These are phyloP conservation scores for Trichaptum fuscoviolaceum DNA, from an alignment of 768 basidiomycete genomes.

Conservation along the genomic window DNA sequence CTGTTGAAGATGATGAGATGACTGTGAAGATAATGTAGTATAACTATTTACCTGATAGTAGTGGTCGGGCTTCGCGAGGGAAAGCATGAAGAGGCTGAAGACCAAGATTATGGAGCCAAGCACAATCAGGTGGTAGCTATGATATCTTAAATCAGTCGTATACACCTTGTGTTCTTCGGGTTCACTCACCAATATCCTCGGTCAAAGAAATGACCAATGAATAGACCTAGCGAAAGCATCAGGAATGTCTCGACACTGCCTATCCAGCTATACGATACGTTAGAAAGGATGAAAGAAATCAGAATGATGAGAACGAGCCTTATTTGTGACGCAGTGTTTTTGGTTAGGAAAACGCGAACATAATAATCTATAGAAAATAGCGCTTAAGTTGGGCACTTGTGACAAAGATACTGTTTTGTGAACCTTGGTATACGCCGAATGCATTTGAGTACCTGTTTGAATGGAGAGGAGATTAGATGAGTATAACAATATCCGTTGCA, in stretches of 20 bases:
- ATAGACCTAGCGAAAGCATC: conserved; percentile 23
- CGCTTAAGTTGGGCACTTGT: neutral
- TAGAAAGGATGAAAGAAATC: neutral
- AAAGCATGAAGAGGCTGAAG: conserved; percentile 33
- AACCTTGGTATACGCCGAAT: conserved; percentile 30
- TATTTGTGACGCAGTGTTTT: conserved; percentile 21
- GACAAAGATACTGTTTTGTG: conserved; percentile 1
- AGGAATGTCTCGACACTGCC: conserved; percentile 28
- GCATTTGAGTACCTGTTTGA: conserved; percentile 22
- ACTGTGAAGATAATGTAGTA: conserved; percentile 6
- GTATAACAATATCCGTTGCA: conserved; percentile 9
- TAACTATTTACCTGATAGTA: conserved; percentile 27
- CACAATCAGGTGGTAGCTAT: conserved; percentile 20
- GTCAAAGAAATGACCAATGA: conserved; percentile 28
- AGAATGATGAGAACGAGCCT: conserved; percentile 10
- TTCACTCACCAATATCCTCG: conserved; percentile 24
- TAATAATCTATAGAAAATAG: conserved; percentile 17
- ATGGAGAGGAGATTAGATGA: neutral
- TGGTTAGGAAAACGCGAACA: conserved; percentile 24
- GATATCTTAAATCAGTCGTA: conserved; percentile 17
- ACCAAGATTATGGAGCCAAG: conserved; percentile 23
- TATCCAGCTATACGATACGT: conserved; percentile 26
- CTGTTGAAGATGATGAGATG: conserved; percentile 20
- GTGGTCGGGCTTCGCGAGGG: conserved; percentile 27
- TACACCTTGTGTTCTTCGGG: conserved; percentile 11